Conservation (phyloP, 345 rosid genomes). For the Viola odorata region DNA sequence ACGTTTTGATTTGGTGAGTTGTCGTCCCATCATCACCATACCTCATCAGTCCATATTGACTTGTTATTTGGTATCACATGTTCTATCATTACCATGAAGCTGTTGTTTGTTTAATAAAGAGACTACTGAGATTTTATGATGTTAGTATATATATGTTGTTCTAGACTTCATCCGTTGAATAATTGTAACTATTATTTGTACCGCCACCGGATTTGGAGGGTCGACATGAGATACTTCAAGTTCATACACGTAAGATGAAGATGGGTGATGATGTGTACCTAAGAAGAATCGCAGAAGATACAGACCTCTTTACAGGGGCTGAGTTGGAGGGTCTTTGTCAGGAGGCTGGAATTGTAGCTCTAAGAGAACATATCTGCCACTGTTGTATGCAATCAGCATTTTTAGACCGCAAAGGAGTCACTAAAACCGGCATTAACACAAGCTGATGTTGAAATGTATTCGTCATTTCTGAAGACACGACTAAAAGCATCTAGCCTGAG, state of each 20-base stretch:
- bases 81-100: neutral
- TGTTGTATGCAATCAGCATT: conserved; percentile 56
- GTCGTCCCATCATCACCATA: neutral
- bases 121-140: no score
- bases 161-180: conserved; percentile 8
- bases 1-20: conserved; percentile 75
- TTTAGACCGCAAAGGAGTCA: conserved; percentile 51
- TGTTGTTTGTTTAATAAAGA: neutral
- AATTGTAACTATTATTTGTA: conserved; percentile 60
- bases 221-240: conserved; percentile 63
- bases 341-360: conserved; percentile 79
- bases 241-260: conserved; percentile 78
- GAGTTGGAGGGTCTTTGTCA: conserved; percentile 79
- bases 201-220: conserved; percentile 80
- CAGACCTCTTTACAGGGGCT: conserved; percentile 83
- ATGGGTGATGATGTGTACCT: conserved; percentile 63
- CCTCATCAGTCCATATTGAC: neutral
- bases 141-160: no score
- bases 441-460: conserved; percentile 51
- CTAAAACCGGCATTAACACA: conserved; percentile 71
- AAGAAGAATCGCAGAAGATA: conserved; percentile 59
- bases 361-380: conserved; percentile 68
- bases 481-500: neutral
- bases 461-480: conserved; percentile 46
- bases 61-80: neutral